phyloP scores from a whole-genome alignment of 1,284 basidiomycete genomes.

The Vanrija sp. region DNA sequence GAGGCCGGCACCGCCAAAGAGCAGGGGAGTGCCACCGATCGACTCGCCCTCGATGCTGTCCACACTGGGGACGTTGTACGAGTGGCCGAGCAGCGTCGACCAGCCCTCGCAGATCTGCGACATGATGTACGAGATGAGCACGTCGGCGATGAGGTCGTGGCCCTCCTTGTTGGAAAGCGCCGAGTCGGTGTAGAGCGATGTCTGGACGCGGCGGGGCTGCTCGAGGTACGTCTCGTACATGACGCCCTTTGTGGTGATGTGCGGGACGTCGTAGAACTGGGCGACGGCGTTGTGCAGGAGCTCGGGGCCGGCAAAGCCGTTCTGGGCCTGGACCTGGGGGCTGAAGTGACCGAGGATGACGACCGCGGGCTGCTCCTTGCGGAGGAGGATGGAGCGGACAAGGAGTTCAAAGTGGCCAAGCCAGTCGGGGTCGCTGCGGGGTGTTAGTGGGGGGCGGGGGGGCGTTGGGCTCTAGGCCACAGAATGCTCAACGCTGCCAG shows the following conservation, averaged over 20 bases:
- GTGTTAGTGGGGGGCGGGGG: constrained; percentile 4
- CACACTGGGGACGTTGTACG: constrained; percentile 54
- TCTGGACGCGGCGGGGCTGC: constrained; percentile 63
- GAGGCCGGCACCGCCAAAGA: constrained; percentile 45
- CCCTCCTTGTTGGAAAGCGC: constrained; percentile 74
- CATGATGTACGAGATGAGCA: constrained; percentile 81
- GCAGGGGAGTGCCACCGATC: constrained; percentile 3
- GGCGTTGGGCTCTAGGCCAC: neutral
- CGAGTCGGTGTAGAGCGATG: constrained; percentile 70
- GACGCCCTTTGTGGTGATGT: constrained; percentile 75
- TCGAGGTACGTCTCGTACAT: constrained; percentile 76
- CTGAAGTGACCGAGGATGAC: constrained; percentile 87
- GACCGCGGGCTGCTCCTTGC: constrained; percentile 82
- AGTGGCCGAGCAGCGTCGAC: constrained; percentile 64
- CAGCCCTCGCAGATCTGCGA: constrained; percentile 79
- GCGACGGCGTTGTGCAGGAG: constrained; percentile 81
- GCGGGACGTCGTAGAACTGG: constrained; percentile 91
- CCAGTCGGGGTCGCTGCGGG: constrained; percentile 61
- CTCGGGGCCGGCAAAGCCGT: constrained; percentile 83
- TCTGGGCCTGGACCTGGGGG: constrained; percentile 69
- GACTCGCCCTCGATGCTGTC: constrained; percentile 7
- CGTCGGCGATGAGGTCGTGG: constrained; percentile 78
- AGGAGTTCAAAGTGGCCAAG: constrained; percentile 84
- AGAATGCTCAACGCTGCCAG: neutral
- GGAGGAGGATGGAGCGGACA: constrained; percentile 78